Base-by-base conservation (phyloP, 2,329 filamentous ascomycete species). In the Xylaria hypoxylon region DNA sequence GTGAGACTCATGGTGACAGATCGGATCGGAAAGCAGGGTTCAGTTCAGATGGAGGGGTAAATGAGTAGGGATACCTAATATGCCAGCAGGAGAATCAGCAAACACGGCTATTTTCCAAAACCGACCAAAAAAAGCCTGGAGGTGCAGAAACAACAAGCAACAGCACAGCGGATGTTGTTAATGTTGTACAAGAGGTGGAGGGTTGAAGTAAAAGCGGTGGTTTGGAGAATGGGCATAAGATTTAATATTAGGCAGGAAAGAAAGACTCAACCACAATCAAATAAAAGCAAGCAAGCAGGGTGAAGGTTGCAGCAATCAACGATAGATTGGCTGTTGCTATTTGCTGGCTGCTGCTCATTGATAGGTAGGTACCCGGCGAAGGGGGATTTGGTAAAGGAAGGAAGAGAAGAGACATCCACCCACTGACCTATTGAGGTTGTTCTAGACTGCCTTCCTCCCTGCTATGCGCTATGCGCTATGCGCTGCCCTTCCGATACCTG, bases 1-100 rank as follows among this genome's bases (percentile, higher is more conserved):
- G 73, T 68, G 52, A 77, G 74, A 72, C 71, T 77, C 76, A 78
- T 78, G 38, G 24, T 69, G 45, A 47, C n/a, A 48, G 70, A 61
- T 63, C 48, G 50, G 60, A 51, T 45, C 52, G 52, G 66, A 59
- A 51, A 38, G 47, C 42, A 33, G n/a, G 26, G 44, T 31, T 59
- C 42, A 13, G 26, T 28, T 31, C 31, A 44, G 56, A 55, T 19
- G 33, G 24, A 31, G 19, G 28, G 50, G 62, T 68, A 68, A 70
- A 67, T 61, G 59, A 68, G 70, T 67, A 64, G 68, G 63, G 59
- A 56, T 69, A 68, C 68, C 70, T 75, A 60, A 64, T 65, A 70
- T 70, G 55, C 59, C 67, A 69, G 65, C 64, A 60, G 67, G 69
- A 24, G 64, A 53, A 71, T 75, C 67, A 75, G 74, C 70, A 73